A percentile compares a stretch with the other conserved stretches of the same genome.
phyloP scores from a whole-genome alignment of 768 basidiomycete species.

The Trametes cinnabarina region DNA sequence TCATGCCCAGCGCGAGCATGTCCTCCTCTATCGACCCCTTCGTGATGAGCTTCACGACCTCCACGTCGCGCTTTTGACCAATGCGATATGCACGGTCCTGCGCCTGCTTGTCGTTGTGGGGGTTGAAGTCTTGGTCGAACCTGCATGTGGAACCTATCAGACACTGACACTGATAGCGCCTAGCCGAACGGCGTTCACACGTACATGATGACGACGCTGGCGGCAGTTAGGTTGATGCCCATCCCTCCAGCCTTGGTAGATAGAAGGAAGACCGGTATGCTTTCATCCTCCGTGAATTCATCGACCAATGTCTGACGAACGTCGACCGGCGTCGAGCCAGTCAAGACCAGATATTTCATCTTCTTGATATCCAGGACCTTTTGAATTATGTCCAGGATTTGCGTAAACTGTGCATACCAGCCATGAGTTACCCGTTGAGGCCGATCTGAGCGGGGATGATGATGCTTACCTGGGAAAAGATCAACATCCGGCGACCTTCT shows the following conservation, averaged over 20 bases:
- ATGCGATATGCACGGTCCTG: conserved; percentile 98
- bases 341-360: conserved; percentile 79
- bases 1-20: conserved; percentile 85
- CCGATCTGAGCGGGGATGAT: background rate
- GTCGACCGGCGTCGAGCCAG: conserved; percentile 92
- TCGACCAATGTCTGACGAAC: conserved; percentile 92
- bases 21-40: conserved; percentile 95
- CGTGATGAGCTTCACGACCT: conserved; percentile 91
- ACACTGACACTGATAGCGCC: background rate
- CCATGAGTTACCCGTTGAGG: background rate
- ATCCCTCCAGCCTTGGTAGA: conserved; percentile 93
- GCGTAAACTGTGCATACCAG: conserved; percentile 69
- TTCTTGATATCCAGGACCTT: conserved; percentile 69
- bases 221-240: conserved; percentile 96
- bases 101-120: conserved; percentile 96
- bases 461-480: conserved; percentile 85
- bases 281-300: conserved; percentile 85
- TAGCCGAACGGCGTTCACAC: conserved; percentile 24
- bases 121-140: conserved; percentile 99
- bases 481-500: conserved; percentile 77
- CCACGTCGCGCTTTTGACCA: conserved; percentile 90
- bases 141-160: conserved; percentile 35
- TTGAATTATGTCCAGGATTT: conserved; percentile 92
- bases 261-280: conserved; percentile 84
- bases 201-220: conserved; percentile 91